Evolutionary conservation across 441 rosid species (phyloP), one percentile per base, ranked within the genome.

Genomic region (Mallotus repandus): DNA sequence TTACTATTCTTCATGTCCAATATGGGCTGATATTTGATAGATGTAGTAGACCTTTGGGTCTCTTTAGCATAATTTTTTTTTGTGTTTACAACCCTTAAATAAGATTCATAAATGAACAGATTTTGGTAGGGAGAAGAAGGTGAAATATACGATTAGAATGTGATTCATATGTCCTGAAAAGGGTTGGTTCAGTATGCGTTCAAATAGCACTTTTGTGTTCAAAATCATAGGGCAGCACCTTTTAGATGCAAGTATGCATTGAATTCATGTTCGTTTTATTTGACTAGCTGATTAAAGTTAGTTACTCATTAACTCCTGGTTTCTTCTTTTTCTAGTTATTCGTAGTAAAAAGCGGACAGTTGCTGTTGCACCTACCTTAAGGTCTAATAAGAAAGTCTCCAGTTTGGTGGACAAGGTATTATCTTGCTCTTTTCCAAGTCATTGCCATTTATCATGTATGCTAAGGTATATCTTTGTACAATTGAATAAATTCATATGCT

Each of bases 341-440:
- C 92, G 97, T 73, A 68, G 62, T 69, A 96, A 93, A 79, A 96
- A 87, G 86, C 84, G 96, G 74, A 83, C 97, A 8, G 88, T 87
- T 35, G 80, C 92, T 43, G 85, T 81, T 50, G 87, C 92, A 74
- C 84, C 97, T 22, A 82, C 97, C 62, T 81, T 96, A 87, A 88
- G 88, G 84, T 88, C 97, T 73, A 96, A 91, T 70, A 93, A 96
- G 81, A 93, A 88, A 85, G 99, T 93, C 69, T 91, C 98, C 10
- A 88, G 88, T 79, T 78, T 96, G 89, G 99, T 96, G 78, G 97
- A 93, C 85, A 93, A 93, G 98, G 99, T 91, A 83, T 56, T 60
- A 10, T 13, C 72, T 55, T 70, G 69, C 16, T 63, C 76, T 54
- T 38, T 22, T 64, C 19, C 19, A 3, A 4, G 1, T 7, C 3